A percentile compares a stretch with the other conserved stretches of the same genome.
Evolutionary conservation across 805 yeast genomes (phyloP).

Genomic region (Candida takata): DNA sequence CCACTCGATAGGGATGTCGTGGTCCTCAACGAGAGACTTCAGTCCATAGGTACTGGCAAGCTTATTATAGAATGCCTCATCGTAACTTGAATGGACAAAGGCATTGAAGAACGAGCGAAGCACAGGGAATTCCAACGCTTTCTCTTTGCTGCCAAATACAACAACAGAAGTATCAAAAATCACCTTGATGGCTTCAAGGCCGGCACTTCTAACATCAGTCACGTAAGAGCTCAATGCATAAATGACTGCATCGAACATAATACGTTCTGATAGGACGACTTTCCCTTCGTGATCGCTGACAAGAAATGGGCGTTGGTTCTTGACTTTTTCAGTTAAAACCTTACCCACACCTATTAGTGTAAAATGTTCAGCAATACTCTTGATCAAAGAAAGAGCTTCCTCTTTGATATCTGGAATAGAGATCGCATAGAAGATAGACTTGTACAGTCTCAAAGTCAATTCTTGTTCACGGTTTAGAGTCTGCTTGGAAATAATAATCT

Average conservation of each 20-base stretch:
- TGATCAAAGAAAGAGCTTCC: conserved; percentile 57
- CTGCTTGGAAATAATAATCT: conserved; percentile 39
- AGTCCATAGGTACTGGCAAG: conserved; percentile 87
- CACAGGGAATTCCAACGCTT: conserved; percentile 65
- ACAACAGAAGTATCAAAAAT: conserved; percentile 55
- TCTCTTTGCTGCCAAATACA: conserved; percentile 61
- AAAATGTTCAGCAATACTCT: conserved; percentile 70
- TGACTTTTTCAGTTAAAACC: conserved; percentile 60
- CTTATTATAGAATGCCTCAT: conserved; percentile 78
- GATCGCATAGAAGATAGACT: conserved; percentile 67
- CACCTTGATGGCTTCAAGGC: conserved; percentile 55
- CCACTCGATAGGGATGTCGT: conserved; percentile 64
- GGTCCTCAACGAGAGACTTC: conserved; percentile 60
- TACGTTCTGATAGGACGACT: conserved; percentile 58
- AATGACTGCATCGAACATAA: conserved; percentile 67
- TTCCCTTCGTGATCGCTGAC: conserved; percentile 77
- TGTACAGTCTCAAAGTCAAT: conserved; percentile 55
- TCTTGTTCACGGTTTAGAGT: conserved; percentile 57
- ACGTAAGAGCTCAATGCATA: conserved; percentile 76
- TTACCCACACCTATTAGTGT: conserved; percentile 72
- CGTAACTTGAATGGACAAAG: conserved; percentile 87
- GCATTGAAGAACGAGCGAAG: conserved; percentile 70
- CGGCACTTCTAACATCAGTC: conserved; percentile 62
- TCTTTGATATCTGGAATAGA: conserved; percentile 66
- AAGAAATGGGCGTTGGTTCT: conserved; percentile 61